Base-by-base conservation (phyloP, 2,329 filamentous ascomycete species). In the Thielaviopsis euricoi region DNA sequence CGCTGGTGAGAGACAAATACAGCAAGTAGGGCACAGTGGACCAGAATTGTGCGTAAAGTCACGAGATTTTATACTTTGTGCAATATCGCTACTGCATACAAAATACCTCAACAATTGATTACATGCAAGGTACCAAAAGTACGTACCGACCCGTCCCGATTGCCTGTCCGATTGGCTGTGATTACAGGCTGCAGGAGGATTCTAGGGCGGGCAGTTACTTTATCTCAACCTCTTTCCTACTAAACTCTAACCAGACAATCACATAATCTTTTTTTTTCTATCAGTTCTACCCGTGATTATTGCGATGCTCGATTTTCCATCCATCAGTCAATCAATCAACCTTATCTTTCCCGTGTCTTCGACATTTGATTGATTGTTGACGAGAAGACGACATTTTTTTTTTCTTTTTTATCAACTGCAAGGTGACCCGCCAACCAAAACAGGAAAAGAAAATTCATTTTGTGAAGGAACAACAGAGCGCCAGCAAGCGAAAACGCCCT, bases 401-500 rank as follows among this genome's bases (percentile, higher is more conserved):
- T n/a, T n/a, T n/a, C n/a, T n/a, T n/a, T n/a, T n/a, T n/a, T n/a
- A n/a, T n/a, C n/a, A 43, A 17, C 17, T 4, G 7, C 3, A 43
- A 43, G n/a, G n/a, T n/a, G 15, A n/a, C 37, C 29, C 2, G 2
- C 29, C 29, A n/a, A n/a, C n/a, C 7, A n/a, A n/a, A 43, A 43
- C 15, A 43, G 37, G 37, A 43, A 43, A 43, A 43, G 13, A n/a
- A n/a, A 13, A 5, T 10, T 1, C 15, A 5, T 10, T 1, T 5
- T 15, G 17, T 2, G 7, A 43, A 43, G 37, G 37, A 43, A 43
- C 37, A 43, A 23, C 55, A 57, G 49, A 52, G 55, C 55, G 49
- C 22, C 25, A 3, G 25, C 48, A 57, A 46, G 55, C 55, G 55
- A 57, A 52, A 57, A 49, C 48, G 53, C 48, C 58, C 58, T 53